Conservation (phyloP, 306 rosid genomes). For the Fragaria nilgerrensis region DNA sequence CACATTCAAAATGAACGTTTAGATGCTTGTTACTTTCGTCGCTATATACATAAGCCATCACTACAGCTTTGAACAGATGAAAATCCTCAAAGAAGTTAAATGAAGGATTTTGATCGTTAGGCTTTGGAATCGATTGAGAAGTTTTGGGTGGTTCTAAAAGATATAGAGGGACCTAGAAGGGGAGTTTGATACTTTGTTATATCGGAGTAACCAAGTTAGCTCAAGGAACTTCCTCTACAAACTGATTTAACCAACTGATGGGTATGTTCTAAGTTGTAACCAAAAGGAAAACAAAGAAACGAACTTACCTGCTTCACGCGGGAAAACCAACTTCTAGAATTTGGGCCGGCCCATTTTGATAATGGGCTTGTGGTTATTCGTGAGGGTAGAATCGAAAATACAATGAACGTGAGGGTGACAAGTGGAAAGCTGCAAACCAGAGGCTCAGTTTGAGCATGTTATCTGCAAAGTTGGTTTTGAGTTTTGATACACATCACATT, state of each 20-base stretch:
- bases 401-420: conserved; percentile 23
- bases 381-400: conserved; percentile 45
- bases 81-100: not conserved
- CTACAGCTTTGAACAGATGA: not conserved
- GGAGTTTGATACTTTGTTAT: conserved; percentile 14
- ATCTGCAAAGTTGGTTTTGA: conserved; percentile 14
- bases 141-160: conserved; percentile 23
- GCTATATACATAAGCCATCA: conserved; percentile 22
- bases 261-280: not conserved
- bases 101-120: not conserved
- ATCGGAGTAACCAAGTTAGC: conserved; percentile 20
- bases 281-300: not conserved
- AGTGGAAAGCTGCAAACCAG: not conserved
- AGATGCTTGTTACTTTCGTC: conserved; percentile 32
- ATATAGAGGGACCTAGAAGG: conserved; percentile 22
- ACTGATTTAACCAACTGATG: conserved; percentile 4
- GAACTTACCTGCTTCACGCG: conserved; percentile 7
- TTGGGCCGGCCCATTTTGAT: not conserved
- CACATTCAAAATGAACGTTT: conserved; percentile 37
- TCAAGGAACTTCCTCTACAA: conserved; percentile 3
- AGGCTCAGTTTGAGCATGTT: conserved; percentile 23
- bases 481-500: not conserved
- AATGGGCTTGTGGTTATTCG: not conserved
- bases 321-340: not conserved
- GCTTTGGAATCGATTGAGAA: not conserved